Evolutionary conservation across 768 basidiomycete genomes (phyloP), one percentile per base, ranked within the genome.

Genomic region (Imleria badia): DNA sequence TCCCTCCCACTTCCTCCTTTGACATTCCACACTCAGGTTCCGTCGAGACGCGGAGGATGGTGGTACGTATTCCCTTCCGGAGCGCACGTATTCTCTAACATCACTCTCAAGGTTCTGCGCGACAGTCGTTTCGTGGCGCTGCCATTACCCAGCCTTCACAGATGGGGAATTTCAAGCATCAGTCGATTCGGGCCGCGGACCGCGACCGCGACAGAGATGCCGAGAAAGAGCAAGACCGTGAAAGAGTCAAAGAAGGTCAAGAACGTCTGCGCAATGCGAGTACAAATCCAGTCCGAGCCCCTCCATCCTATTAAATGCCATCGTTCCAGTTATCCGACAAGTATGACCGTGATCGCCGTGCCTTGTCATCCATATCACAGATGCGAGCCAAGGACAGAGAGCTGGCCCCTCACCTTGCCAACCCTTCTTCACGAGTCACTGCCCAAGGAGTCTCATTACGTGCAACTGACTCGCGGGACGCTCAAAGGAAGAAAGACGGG

Each of bases 161-260:
- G 73, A 94, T 94, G 91, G 91, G 91, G 45, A 92, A 91, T 66
- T 94, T 94, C 71, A 89, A 91, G 66, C 91, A 93, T 64, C 91
- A 94, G 61, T 90, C 91, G 12, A 72, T 87, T 61, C 87, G 89
- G 49, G 75, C 81, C 15, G 77, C 74, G 40, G 88, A 89, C 68
- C 80, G 85, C 45, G 82, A 73, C 52, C 74, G 78, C 45, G 82
- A 73, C 42, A 66, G 63, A 50, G 70, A 83, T 22, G 66, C 69
- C 9, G 85, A 79, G 54, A 73, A 70, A 52, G 79, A 80, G 29
- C 72, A 76, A 49, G 81, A 81, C 46, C 78, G 79, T 8, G 78
- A 89, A 64, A 75, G 84, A 59, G 86, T 89, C 60, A 86, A 85
- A 65, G 89, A 91, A 60, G 87, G 88, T 15, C 86, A 88, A 64